Evolutionary conservation across 495 filamentous ascomycete genomes (phyloP).

Genomic region (Neurospora sp.): DNA sequence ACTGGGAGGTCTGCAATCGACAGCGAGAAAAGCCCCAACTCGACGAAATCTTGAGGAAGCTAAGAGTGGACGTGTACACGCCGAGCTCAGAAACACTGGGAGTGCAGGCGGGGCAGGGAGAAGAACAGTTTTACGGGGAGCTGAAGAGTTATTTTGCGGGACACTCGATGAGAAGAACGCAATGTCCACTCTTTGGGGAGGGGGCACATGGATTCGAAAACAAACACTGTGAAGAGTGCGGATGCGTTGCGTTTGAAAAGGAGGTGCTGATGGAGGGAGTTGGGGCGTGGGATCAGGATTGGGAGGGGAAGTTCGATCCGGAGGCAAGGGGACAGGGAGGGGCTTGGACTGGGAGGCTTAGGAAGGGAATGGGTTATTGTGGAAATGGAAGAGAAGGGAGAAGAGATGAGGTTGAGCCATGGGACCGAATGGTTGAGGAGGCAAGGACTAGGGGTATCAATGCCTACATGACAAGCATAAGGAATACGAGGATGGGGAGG

Average conservation of each 20-base stretch:
- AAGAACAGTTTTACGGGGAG: not conserved
- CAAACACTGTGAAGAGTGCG: not conserved
- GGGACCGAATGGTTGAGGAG: not conserved
- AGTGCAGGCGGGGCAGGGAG: not conserved
- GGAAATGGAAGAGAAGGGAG: not conserved
- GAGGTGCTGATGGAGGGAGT: not conserved
- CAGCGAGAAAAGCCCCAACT: not conserved
- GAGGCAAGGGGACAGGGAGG: not conserved
- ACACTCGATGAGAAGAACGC: not conserved
- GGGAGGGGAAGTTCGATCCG: not conserved
- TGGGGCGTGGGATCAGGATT: not conserved
- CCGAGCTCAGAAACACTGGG: not conserved
- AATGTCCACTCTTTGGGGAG: not conserved
- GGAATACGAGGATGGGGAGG: not conserved
- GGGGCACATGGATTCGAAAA: not conserved
- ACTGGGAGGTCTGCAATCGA: constrained; percentile 4
- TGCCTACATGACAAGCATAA: not conserved
- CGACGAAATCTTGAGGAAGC: constrained; percentile 1
- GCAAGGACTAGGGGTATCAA: not conserved
- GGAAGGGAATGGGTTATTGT: not conserved
- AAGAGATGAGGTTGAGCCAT: not conserved
- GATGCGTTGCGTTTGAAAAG: not conserved
- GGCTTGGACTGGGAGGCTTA: not conserved
- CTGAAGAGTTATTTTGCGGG: not conserved
- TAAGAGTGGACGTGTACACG: constrained; percentile 7